Percentiles rank a stretch among this genome's conserved stretches.
phyloP scores from a whole-genome alignment of 345 rosid genomes.

The Clarkia xantiana region DNA sequence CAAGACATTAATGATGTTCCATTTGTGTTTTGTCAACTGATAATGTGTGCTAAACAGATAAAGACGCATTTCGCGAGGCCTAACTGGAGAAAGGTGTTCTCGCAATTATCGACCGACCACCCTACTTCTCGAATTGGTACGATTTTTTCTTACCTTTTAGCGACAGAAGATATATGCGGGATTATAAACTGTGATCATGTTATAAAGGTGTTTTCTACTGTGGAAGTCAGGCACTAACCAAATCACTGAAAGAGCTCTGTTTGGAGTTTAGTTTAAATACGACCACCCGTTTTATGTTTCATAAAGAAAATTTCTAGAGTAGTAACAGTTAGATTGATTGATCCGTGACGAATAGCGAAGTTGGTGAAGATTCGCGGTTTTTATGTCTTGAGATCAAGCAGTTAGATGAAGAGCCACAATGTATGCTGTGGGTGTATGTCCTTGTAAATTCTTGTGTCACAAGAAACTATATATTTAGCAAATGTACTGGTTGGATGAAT shows the following conservation, averaged over 20 bases:
- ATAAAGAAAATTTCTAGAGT: slow-evolving; percentile 73
- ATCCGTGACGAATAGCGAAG: too few species aligned
- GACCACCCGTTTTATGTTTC: slow-evolving; percentile 73
- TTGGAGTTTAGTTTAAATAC: slow-evolving; percentile 67
- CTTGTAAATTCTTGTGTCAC: too few species aligned
- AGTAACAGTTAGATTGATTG: background rate
- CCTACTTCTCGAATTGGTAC: slow-evolving; percentile 55
- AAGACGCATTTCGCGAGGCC: slow-evolving; percentile 92
- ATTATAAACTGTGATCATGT: background rate
- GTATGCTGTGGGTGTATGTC: too few species aligned
- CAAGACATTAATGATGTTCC: background rate
- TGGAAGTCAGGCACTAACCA: slow-evolving; percentile 74
- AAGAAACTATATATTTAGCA: too few species aligned
- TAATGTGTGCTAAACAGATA: slow-evolving; percentile 31
- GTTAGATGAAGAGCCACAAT: too few species aligned
- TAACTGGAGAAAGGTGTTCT: slow-evolving; percentile 83
- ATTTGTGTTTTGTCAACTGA: background rate
- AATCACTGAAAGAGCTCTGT: slow-evolving; percentile 48
- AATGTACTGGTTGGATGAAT: too few species aligned
- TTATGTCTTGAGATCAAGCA: too few species aligned
- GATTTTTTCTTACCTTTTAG: background rate
- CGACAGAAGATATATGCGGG: background rate
- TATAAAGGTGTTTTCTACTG: slow-evolving; percentile 85
- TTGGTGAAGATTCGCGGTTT: too few species aligned
- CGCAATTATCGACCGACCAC: slow-evolving; percentile 43